phyloP scores from a whole-genome alignment of 768 basidiomycete genomes.

The Boletus edulis region DNA sequence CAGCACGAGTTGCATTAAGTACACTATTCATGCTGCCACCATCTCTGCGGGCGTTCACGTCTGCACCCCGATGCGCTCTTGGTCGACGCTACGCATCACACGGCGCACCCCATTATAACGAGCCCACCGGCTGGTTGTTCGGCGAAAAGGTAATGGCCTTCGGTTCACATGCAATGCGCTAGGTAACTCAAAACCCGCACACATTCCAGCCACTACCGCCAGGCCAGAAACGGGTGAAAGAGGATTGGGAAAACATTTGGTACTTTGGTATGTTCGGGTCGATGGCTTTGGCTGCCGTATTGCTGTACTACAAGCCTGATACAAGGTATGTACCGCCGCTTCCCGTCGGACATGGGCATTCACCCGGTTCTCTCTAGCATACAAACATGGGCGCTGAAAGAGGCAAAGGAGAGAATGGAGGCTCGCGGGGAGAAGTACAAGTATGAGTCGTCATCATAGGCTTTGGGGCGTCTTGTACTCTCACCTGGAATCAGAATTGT shows the following conservation, averaged over 20 bases:
- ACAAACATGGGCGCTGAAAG: conserved; percentile 88
- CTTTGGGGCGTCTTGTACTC: conserved; percentile 1
- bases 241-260: conserved; percentile 91
- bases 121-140: conserved; percentile 84
- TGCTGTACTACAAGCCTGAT: conserved; percentile 91
- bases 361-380: conserved; percentile 49
- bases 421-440: conserved; percentile 88
- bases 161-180: background rate
- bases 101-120: conserved; percentile 82
- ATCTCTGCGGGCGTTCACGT: conserved; percentile 39
- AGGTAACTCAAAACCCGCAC: background rate
- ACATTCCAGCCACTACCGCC: conserved; percentile 62
- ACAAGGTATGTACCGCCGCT: conserved; percentile 60
- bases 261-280: conserved; percentile 89
- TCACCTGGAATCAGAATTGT: background rate
- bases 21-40: conserved; percentile 44
- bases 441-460: conserved; percentile 60
- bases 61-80: conserved; percentile 20
- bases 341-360: conserved; percentile 1
- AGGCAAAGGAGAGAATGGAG: conserved; percentile 89
- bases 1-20: background rate
- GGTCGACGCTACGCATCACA: conserved; percentile 62
- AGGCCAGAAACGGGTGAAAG: conserved; percentile 83
- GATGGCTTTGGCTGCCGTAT: conserved; percentile 70
- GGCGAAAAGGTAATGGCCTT: conserved; percentile 70